Evolutionary conservation across 352 stramenopile species (phyloP).

Genomic region (Globisporangium carolinianum): DNA sequence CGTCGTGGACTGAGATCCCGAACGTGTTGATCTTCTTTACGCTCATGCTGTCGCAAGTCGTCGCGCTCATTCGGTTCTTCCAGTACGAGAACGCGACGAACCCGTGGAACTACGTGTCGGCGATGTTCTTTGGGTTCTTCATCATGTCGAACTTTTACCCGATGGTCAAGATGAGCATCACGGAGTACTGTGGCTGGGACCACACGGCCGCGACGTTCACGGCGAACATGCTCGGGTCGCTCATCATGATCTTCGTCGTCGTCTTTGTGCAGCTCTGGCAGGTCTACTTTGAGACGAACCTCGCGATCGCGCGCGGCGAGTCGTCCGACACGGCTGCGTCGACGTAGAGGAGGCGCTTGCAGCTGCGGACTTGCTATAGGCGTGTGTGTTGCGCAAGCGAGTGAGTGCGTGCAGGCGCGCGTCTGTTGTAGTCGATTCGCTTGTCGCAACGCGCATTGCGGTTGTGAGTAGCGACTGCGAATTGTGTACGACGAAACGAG

Average conservation of each 20-base stretch:
- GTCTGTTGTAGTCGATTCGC: no score
- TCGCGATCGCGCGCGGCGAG: conserved; percentile 49
- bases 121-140: conserved; percentile 86
- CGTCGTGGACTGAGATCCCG: conserved; percentile 82
- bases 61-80: conserved; percentile 81
- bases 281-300: conserved; percentile 73
- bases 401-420: no score
- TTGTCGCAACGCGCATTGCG: no score
- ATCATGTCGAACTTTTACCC: conserved; percentile 84
- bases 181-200: conserved; percentile 86
- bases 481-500: no score
- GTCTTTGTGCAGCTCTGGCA: conserved; percentile 88
- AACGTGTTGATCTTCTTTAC: conserved; percentile 88
- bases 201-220: conserved; percentile 80
- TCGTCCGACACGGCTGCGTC: not conserved
- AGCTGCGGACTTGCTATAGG: no score
- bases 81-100: conserved; percentile 86
- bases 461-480: no score
- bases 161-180: conserved; percentile 91
- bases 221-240: conserved; percentile 77
- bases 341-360: no score
- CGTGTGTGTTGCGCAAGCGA: no score
- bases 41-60: conserved; percentile 61
- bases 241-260: conserved; percentile 78
- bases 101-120: conserved; percentile 86